These are phyloP conservation scores for Ustilago crameri DNA, from an alignment of 1,284 basidiomycete species.

Conservation along the genomic window DNA sequence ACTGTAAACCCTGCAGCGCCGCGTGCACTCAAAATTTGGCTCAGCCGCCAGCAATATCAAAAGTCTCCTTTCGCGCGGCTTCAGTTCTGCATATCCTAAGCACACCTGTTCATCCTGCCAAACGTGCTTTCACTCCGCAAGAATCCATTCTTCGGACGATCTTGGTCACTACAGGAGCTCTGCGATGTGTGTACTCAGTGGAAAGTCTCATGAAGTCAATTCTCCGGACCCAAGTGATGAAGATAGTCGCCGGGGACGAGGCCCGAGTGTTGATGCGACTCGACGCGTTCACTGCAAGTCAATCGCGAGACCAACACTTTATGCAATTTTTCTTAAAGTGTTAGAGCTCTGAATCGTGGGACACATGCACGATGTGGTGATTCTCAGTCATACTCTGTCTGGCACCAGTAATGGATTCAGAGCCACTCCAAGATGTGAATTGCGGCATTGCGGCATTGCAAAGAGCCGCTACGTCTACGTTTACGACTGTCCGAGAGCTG, in stretches of 20 bases:
- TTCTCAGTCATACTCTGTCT: neutral
- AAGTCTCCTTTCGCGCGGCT: no score
- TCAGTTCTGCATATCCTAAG: no score
- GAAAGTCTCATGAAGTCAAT: no score
- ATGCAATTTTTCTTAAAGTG: constrained; percentile 6
- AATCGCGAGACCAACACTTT: constrained; percentile 4
- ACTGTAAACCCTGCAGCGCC: constrained; percentile 7
- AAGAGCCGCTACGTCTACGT: neutral
- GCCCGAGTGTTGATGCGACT: neutral
- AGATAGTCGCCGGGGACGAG: neutral
- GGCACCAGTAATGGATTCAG: no score
- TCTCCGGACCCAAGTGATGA: no score
- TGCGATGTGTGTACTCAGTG: no score
- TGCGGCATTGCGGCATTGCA: no score
- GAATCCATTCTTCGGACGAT: no score
- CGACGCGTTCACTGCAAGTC: constrained; percentile 1
- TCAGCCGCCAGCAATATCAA: constrained; percentile 1
- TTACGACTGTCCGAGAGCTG: neutral
- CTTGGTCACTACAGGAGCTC: no score
- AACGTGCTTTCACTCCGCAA: no score
- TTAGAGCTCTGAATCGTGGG: neutral
- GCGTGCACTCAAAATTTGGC: constrained; percentile 11
- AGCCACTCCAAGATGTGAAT: no score
- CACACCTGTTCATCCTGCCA: no score
- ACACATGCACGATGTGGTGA: neutral